A percentile compares a stretch with the other conserved stretches of the same genome.
Evolutionary conservation across 1,284 basidiomycete genomes (phyloP).

Genomic region (Trametes versicolor): DNA sequence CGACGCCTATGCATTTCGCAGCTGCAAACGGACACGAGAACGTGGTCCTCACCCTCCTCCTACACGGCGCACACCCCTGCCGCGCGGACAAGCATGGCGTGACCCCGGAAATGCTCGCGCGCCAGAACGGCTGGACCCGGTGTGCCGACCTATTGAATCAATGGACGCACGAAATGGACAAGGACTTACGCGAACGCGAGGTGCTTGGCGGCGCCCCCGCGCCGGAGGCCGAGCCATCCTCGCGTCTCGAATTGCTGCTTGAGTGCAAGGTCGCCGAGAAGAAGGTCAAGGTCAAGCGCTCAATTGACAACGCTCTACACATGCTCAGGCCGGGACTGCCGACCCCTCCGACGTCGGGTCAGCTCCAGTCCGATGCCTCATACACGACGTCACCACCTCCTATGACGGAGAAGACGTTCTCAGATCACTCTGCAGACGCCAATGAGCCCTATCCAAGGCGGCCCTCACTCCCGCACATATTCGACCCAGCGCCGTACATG

Average conservation of each 20-base stretch:
- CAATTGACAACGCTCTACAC: slow-evolving; percentile 69
- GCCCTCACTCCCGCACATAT: slow-evolving; percentile 50
- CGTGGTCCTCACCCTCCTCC: slow-evolving; percentile 80
- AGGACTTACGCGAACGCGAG: slow-evolving; percentile 56
- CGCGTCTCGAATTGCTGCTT: slow-evolving; percentile 43
- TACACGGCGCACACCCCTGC: slow-evolving; percentile 81
- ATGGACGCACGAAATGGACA: slow-evolving; percentile 68
- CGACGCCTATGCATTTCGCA: slow-evolving; percentile 94
- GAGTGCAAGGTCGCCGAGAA: slow-evolving; percentile 47
- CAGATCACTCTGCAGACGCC: slow-evolving; percentile 9
- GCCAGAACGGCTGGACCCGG: slow-evolving; percentile 71
- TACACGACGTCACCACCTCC: slow-evolving; percentile 28
- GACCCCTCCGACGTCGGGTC: slow-evolving; percentile 25
- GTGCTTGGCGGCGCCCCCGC: slow-evolving; percentile 17
- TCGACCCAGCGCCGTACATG: slow-evolving; percentile 43
- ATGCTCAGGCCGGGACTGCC: slow-evolving; percentile 56
- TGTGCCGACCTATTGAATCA: slow-evolving; percentile 67
- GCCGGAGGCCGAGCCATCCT: slow-evolving; percentile 34
- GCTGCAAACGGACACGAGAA: slow-evolving; percentile 88
- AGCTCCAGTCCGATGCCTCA: slow-evolving; percentile 31
- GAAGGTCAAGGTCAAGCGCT: slow-evolving; percentile 66
- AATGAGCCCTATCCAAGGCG: slow-evolving; percentile 41
- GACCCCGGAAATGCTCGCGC: slow-evolving; percentile 79
- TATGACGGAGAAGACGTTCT: slow-evolving; percentile 42
- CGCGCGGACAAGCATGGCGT: slow-evolving; percentile 88